phyloP scores from a whole-genome alignment of 495 filamentous ascomycete genomes.

The Tuber magnatum region DNA sequence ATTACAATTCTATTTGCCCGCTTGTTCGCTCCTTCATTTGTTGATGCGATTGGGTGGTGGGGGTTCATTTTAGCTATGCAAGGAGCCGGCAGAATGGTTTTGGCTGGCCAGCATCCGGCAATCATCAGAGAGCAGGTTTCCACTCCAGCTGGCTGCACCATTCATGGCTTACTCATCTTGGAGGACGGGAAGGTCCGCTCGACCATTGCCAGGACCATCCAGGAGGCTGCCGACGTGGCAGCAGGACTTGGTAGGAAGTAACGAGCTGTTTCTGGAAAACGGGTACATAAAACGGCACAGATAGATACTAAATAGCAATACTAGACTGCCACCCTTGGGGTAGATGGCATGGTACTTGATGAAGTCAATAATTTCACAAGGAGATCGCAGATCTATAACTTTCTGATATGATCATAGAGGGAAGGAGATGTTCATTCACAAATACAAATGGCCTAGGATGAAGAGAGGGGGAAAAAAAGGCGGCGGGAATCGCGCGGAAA shows the following conservation, averaged over 20 bases:
- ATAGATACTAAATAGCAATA: neutral
- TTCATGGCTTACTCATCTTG: conserved; percentile 64
- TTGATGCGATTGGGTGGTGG: neutral
- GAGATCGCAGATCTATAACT: neutral
- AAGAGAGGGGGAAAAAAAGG: neutral
- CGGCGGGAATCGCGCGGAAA: conserved; percentile 21
- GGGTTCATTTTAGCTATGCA: conserved; percentile 44
- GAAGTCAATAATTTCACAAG: neutral
- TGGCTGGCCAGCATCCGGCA: conserved; percentile 69
- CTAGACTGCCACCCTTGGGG: neutral
- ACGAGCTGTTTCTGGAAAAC: neutral
- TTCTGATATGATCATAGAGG: neutral
- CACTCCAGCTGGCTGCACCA: conserved; percentile 75
- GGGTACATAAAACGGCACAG: neutral
- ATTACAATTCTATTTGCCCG: neutral
- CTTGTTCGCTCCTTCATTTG: neutral
- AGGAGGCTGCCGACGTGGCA: conserved; percentile 70
- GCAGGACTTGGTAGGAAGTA: conserved; percentile 57
- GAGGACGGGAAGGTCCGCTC: conserved; percentile 69
- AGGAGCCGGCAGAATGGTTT: conserved; percentile 63
- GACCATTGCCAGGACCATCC: conserved; percentile 62
- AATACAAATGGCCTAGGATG: neutral
- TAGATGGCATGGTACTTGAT: neutral
- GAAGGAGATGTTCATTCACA: neutral
- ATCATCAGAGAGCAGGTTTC: conserved; percentile 68